Evolutionary conservation across 306 rosid species (phyloP), one percentile per base, ranked within the genome.

Genomic region (Datisca glomerata): DNA sequence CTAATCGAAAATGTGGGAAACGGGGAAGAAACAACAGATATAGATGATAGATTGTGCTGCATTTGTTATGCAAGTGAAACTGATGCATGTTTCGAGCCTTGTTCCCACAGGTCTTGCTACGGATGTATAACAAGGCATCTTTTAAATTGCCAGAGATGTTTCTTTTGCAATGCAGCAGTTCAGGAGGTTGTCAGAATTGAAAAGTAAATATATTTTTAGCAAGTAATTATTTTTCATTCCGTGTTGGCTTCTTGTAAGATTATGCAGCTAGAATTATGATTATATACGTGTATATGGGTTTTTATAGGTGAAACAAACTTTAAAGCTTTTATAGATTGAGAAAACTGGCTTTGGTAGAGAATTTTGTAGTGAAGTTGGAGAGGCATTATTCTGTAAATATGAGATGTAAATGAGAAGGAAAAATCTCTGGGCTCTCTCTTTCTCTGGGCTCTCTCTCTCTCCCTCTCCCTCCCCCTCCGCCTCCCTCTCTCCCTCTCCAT

Each of bases 71-170:
- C 84, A 5, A 33, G 77, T 22, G 86, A 80, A 62, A 84, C 70
- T 0, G 72, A 78, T 73, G 70, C 98, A n/a, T 53, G 51, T 23
- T 80, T 89, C 47, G 68, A 42, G 41, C 98, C 98, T 39, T 84
- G 98, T 64, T 78, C 75, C 9, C 98, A 89, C 51, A 69, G 62
- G 60, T 89, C 93, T 45, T 89, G 98, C 63, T 75, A 72, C 37
- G 93, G 96, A 60, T 89, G 98, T 58, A 78, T 89, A 63, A 80
- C 86, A 25, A 68, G 98, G 61, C 98, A 89, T 79, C 93, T 89
- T 46, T 71, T 89, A 80, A 89, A 89, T 55, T 89, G 92, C 68
- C 86, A 84, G 45, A 77, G 98, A 67, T 89, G 98, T 67, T 89
- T 89, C 89, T 89, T 89, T 62, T 89, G 98, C 86, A 89, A 89